These are phyloP conservation scores for Psilocybe azurescens DNA, from an alignment of 768 basidiomycete species.

Conservation along the genomic window DNA sequence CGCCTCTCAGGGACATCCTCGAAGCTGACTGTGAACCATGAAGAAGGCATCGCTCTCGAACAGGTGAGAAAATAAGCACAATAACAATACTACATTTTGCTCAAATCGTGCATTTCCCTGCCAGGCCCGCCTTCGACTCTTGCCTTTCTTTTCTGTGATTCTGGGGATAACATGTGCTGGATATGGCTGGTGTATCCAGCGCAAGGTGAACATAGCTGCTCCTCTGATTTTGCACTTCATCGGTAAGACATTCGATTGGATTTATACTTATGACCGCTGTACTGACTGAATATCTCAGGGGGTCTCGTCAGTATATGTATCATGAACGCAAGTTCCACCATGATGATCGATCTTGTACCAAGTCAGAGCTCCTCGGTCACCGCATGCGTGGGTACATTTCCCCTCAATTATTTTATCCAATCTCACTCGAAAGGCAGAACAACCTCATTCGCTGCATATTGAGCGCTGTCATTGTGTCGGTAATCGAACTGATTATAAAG, in stretches of 20 bases:
- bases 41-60: conserved; percentile 62
- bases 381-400: conserved; percentile 60
- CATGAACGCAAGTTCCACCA: conserved; percentile 63
- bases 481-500: conserved; percentile 65
- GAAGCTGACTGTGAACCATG: conserved; percentile 20
- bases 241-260: conserved; percentile 26
- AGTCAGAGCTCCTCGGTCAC: conserved; percentile 69
- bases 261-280: not conserved
- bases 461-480: conserved; percentile 64
- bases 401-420: not conserved
- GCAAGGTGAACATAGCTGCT: conserved; percentile 50
- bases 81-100: conserved; percentile 8
- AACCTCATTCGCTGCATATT: conserved; percentile 71
- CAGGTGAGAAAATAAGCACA: conserved; percentile 29
- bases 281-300: conserved; percentile 39
- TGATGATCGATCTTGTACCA: conserved; percentile 71
- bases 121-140: conserved; percentile 52
- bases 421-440: conserved; percentile 46
- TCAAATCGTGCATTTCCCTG: conserved; percentile 22
- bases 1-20: not conserved
- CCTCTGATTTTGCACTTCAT: conserved; percentile 56
- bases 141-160: conserved; percentile 46
- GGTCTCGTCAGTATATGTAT: conserved; percentile 49
- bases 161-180: conserved; percentile 48
- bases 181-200: conserved; percentile 68